Conservation (phyloP, 2,329 filamentous ascomycete species). For the Ophiostoma populinum region DNA sequence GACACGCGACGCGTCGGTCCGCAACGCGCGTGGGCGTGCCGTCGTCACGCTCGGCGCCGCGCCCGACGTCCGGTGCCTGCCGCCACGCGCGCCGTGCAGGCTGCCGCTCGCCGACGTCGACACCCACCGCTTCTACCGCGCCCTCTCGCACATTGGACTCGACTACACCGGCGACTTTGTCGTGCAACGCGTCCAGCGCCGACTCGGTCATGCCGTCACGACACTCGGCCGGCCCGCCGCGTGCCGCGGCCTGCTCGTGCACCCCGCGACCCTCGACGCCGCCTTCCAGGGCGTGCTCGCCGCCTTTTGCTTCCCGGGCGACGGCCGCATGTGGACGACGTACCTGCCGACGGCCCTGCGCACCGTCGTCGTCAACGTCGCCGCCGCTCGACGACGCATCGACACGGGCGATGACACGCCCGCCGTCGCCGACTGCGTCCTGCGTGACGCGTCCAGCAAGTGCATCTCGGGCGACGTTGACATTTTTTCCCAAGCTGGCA, state of each 20-base stretch:
- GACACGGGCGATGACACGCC: background rate
- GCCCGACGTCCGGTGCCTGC: background rate
- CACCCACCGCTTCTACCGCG: slow-evolving; percentile 7
- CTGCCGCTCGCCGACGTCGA: slow-evolving; percentile 8
- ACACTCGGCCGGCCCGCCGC: slow-evolving; percentile 3
- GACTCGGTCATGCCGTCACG: slow-evolving; percentile 2
- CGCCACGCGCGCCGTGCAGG: slow-evolving; percentile 3
- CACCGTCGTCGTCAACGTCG: slow-evolving; percentile 6
- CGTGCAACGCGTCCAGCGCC: slow-evolving; percentile 4
- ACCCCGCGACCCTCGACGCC: slow-evolving; percentile 19
- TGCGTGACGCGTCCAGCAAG: slow-evolving; percentile 8
- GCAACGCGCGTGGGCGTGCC: slow-evolving; percentile 7
- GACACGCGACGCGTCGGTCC: slow-evolving; percentile 5
- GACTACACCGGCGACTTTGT: slow-evolving; percentile 9
- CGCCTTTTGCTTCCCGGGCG: slow-evolving; percentile 18
- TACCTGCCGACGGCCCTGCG: slow-evolving; percentile 17
- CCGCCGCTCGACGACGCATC: slow-evolving; percentile 4
- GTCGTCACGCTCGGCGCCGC: slow-evolving; percentile 3
- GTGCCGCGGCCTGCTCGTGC: slow-evolving; percentile 14
- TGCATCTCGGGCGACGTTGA: slow-evolving; percentile 8
- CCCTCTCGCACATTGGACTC: slow-evolving; percentile 6
- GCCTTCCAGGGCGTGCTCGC: slow-evolving; percentile 20
- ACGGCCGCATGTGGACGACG: slow-evolving; percentile 17
- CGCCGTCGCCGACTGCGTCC: slow-evolving; percentile 7
- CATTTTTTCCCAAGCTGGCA: slow-evolving; percentile 5